Base-by-base conservation (phyloP, 495 filamentous ascomycete species). In the Aspergillus cavernicola region DNA sequence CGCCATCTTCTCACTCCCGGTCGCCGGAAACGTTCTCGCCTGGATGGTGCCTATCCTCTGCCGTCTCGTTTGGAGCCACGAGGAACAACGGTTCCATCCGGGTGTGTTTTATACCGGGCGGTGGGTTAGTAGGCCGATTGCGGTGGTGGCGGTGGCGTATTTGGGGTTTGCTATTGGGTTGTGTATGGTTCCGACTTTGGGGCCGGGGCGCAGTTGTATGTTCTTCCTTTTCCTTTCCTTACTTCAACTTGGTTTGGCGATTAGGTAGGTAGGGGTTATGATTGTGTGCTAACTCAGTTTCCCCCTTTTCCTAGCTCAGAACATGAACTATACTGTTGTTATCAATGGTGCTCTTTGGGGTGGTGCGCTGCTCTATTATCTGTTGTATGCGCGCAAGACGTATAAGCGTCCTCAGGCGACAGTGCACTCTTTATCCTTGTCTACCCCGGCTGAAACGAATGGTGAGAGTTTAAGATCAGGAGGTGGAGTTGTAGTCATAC, bases 321-420 rank as follows among this genome's bases (percentile, higher is more conserved):
- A 64, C 49, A 85, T 86, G 83, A 86, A 85, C 53, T 86, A 86
- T 60, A 85, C 82, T 0, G 71, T 85, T 32, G 83, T 85, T 19
- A 81, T 85, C 60, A 82, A 86, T 58, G 68, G 68, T 20, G 71
- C 80, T 0, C 76, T 86, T 1, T 87, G 84, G 85, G 58, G 69
- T 11, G 83, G 83, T 0, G 73, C 79, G 0, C 39, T 85, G 32
- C 16, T 76, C n/a, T 88, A 86, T 64, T 87, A 85, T 65, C 70
- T 79, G 62, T 60, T 88, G 4, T 75, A 81, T 58, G 86, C 86
- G 1, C 74, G 74, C 24, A 87, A 87, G 64, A 87, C 82, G 71
- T 90, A 87, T 61, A 84, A 84, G 52, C 85, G 86, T 0, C 86
- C 86, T 0, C 84, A 85, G 63, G 79, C 85, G 51, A 89, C 87